Evolutionary conservation across 163 green algal species (phyloP).

Genomic region (Volvox carteri): DNA sequence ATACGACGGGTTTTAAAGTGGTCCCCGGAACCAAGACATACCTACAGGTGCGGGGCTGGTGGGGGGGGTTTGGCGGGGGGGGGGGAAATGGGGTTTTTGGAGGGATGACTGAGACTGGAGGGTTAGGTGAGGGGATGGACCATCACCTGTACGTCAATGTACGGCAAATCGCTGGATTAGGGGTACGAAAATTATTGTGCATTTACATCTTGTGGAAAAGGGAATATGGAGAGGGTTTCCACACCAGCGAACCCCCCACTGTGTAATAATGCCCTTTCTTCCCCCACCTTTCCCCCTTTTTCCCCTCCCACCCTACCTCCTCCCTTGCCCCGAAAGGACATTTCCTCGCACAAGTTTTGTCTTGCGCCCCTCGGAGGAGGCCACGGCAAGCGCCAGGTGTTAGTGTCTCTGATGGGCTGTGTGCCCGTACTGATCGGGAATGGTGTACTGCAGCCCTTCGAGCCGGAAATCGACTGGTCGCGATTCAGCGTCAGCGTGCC

Average conservation of each 20-base stretch:
- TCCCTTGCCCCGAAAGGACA: constrained; percentile 13
- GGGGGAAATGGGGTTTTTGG: no score
- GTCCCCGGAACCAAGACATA: constrained; percentile 36
- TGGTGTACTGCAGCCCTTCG: constrained; percentile 53
- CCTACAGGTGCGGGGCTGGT: not conserved
- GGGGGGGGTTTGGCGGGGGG: not conserved
- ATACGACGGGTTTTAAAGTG: constrained; percentile 52
- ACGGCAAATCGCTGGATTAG: no score
- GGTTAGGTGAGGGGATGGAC: no score
- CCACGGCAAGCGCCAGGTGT: constrained; percentile 62
- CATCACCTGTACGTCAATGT: no score
- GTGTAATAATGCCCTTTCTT: not conserved
- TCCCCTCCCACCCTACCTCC: not conserved
- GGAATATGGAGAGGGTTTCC: no score
- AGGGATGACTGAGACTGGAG: no score
- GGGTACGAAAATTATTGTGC: no score
- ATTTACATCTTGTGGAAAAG: no score
- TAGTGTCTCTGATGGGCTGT: constrained; percentile 62
- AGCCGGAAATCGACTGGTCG: constrained; percentile 53
- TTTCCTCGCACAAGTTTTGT: constrained; percentile 60
- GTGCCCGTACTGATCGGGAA: constrained; percentile 59
- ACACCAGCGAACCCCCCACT: no score
- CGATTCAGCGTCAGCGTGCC: constrained; percentile 45
- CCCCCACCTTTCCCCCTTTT: not conserved
- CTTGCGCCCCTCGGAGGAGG: constrained; percentile 63